phyloP scores from a whole-genome alignment of 495 filamentous ascomycete genomes.

The Penicilliopsis zonata region DNA sequence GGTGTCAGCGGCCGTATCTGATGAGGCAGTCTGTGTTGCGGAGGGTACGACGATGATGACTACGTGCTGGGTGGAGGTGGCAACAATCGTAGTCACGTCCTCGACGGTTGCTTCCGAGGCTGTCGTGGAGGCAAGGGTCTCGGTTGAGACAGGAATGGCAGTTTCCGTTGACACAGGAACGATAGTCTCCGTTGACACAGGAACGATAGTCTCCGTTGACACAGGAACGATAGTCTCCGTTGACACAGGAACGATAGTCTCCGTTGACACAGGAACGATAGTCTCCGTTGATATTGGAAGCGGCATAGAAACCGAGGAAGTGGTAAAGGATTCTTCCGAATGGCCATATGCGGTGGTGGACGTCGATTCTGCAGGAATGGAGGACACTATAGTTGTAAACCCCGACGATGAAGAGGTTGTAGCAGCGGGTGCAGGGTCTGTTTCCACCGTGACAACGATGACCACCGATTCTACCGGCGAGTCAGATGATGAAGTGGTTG shows the following conservation, averaged over 20 bases:
- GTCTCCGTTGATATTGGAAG: neutral
- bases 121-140: neutral
- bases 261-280: neutral
- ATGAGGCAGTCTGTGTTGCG: neutral
- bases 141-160: neutral
- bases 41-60: neutral
- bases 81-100: neutral
- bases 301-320: neutral
- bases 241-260: neutral
- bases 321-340: neutral
- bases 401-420: neutral
- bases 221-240: neutral
- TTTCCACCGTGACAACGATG: neutral
- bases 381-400: neutral
- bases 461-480: neutral
- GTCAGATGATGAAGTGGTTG: neutral
- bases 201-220: neutral
- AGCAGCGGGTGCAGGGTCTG: neutral
- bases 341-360: neutral
- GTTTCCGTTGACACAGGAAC: neutral
- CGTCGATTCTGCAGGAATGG: neutral
- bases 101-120: neutral
- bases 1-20: neutral
- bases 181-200: neutral
- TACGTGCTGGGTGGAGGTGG: neutral